Percentiles rank a stretch among this genome's conserved stretches.
Evolutionary conservation across 352 stramenopile species (phyloP).

Genomic region (Albugo laibachii): DNA sequence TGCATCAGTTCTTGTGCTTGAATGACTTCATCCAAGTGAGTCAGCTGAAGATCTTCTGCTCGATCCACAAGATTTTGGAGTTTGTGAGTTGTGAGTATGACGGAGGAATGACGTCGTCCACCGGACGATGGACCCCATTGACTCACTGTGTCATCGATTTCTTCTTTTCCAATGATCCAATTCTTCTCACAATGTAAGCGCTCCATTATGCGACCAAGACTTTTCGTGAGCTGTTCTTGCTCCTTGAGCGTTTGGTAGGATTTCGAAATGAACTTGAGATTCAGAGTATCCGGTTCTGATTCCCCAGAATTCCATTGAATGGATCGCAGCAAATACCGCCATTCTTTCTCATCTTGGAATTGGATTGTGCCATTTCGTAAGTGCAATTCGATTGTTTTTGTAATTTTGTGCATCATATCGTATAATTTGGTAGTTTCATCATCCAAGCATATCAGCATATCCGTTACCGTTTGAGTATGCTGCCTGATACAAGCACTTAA

Average conservation of each 20-base stretch:
- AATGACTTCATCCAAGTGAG: conserved; percentile 50
- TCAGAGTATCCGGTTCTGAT: too few relatives aligned
- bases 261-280: neutral
- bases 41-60: conserved; percentile 47
- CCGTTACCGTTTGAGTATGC: too few relatives aligned
- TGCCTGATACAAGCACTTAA: too few relatives aligned
- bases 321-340: too few relatives aligned
- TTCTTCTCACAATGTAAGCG: neutral
- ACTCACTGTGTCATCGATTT: neutral
- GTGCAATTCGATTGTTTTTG: too few relatives aligned
- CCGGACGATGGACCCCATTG: neutral
- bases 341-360: too few relatives aligned
- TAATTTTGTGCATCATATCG: too few relatives aligned
- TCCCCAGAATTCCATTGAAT: too few relatives aligned
- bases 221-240: neutral
- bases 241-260: neutral
- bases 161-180: neutral
- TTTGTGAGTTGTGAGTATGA: conserved; percentile 11
- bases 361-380: too few relatives aligned
- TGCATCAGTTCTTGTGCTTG: conserved; percentile 46
- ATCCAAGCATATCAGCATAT: too few relatives aligned
- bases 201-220: neutral
- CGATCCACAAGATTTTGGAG: conserved; percentile 40
- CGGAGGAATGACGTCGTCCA: neutral
- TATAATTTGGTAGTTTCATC: too few relatives aligned